Evolutionary conservation across 257 asterid genomes (phyloP).

Genomic region (Fraxinus cuspidata): DNA sequence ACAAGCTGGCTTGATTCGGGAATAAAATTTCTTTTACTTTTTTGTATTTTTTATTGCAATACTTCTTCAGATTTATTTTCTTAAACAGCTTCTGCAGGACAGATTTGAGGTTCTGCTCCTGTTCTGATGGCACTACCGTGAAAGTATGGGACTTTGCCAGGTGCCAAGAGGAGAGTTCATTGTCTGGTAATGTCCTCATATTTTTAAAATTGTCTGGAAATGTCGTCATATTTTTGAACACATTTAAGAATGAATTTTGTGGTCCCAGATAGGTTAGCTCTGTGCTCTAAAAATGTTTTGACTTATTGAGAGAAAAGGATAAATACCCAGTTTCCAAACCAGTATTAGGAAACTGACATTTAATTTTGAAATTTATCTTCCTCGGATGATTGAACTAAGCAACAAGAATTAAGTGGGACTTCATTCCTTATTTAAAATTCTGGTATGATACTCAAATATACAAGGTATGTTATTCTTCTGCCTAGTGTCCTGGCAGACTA

Average conservation of each 20-base stretch:
- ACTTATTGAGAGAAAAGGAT: slow-evolving; percentile 9
- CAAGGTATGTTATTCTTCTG: neutral
- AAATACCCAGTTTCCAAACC: neutral
- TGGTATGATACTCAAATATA: neutral
- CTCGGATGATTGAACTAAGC: neutral
- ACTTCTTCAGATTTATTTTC: slow-evolving; percentile 23
- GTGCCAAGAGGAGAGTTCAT: slow-evolving; percentile 93
- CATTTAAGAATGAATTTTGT: slow-evolving; percentile 21
- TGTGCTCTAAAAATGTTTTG: slow-evolving; percentile 3
- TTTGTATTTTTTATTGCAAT: neutral
- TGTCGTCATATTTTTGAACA: no score
- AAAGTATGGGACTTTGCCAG: slow-evolving; percentile 99
- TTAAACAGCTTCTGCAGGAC: slow-evolving; percentile 89
- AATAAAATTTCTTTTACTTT: slow-evolving; percentile 17
- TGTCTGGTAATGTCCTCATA: slow-evolving; percentile 87
- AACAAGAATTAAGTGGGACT: neutral
- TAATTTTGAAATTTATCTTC: neutral
- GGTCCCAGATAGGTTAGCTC: slow-evolving; percentile 1
- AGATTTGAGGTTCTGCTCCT: slow-evolving; percentile 96
- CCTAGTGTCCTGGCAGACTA: neutral
- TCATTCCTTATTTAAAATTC: neutral
- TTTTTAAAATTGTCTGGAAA: slow-evolving; percentile 3
- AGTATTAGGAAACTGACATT: neutral
- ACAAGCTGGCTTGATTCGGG: neutral
- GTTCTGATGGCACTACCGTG: slow-evolving; percentile 96